A percentile compares a stretch with the other conserved stretches of the same genome.
These are phyloP conservation scores for Rusavskia elegans DNA, from an alignment of 495 filamentous ascomycete genomes.

Conservation along the genomic window DNA sequence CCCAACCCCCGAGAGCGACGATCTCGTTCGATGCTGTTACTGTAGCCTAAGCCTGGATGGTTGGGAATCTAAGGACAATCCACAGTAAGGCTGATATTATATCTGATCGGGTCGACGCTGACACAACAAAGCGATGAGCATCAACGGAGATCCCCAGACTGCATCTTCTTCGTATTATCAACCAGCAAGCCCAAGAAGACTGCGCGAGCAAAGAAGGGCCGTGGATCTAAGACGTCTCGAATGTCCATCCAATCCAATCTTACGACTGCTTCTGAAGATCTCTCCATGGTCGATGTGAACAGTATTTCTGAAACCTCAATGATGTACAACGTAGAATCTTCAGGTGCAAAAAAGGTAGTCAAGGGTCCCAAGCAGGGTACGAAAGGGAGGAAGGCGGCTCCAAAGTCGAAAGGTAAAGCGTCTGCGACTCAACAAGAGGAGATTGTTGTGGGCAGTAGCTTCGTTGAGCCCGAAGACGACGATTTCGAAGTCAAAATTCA, in stretches of 20 bases:
- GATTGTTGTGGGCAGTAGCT: slow-evolving; percentile 28
- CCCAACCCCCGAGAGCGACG: slow-evolving; percentile 60
- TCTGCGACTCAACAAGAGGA: slow-evolving; percentile 44
- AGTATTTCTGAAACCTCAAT: slow-evolving; percentile 50
- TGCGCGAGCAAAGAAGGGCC: slow-evolving; percentile 34
- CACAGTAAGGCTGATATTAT: slow-evolving; percentile 40
- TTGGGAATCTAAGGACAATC: slow-evolving; percentile 85
- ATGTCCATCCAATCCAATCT: slow-evolving; percentile 52
- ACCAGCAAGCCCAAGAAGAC: slow-evolving; percentile 34
- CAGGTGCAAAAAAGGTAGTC: slow-evolving; percentile 31
- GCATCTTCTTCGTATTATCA: slow-evolving; percentile 58
- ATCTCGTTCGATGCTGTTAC: slow-evolving; percentile 78
- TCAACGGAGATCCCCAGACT: slow-evolving; percentile 56
- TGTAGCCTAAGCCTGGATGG: slow-evolving; percentile 74
- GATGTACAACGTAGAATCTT: slow-evolving; percentile 25
- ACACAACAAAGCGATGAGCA: slow-evolving; percentile 60
- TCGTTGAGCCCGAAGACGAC: slow-evolving; percentile 21
- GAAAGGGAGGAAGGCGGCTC: slow-evolving; percentile 34
- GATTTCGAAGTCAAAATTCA: slow-evolving; percentile 26
- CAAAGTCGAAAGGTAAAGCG: slow-evolving; percentile 23
- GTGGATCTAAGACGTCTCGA: slow-evolving; percentile 53
- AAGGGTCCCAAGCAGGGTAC: slow-evolving; percentile 33
- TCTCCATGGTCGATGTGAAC: slow-evolving; percentile 30
- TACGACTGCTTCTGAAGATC: slow-evolving; percentile 35
- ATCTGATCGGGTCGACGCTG: slow-evolving; percentile 13